phyloP scores from a whole-genome alignment of 2,329 filamentous ascomycete genomes.

The Periconia digitata region DNA sequence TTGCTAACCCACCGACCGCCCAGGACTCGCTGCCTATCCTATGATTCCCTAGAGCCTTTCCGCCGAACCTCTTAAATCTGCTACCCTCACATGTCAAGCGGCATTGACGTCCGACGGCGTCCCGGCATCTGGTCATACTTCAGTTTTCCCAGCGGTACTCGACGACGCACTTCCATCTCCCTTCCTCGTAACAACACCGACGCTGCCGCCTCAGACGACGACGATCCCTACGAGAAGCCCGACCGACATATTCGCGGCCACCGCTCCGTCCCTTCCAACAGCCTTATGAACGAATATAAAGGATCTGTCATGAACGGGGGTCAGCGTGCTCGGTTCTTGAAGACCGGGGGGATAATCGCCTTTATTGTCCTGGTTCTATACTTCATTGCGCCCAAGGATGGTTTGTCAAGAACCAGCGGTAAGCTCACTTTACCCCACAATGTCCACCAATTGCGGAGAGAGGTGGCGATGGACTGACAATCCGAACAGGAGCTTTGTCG shows the following conservation, averaged over 20 bases:
- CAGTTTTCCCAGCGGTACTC: constrained; percentile 51
- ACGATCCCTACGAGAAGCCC: constrained; percentile 52
- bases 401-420: constrained; percentile 28
- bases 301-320: constrained; percentile 61
- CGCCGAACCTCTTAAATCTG: constrained; percentile 17
- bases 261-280: constrained; percentile 37
- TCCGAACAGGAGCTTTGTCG: not conserved
- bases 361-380: constrained; percentile 61
- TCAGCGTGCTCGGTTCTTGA: constrained; percentile 62
- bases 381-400: constrained; percentile 53
- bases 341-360: constrained; percentile 62
- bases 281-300: constrained; percentile 49
- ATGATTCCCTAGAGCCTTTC: not conserved
- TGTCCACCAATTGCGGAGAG: not conserved
- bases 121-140: constrained; percentile 58
- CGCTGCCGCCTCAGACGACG: constrained; percentile 37
- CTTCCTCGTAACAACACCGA: constrained; percentile 46
- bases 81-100: constrained; percentile 54
- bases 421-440: constrained; percentile 1
- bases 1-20: not conserved
- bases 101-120: constrained; percentile 52
- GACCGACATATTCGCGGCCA: constrained; percentile 41
- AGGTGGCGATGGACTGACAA: not conserved
- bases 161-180: constrained; percentile 55
- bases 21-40: not conserved